Conservation (phyloP, 345 rosid species). For the Brassica cretica region DNA sequence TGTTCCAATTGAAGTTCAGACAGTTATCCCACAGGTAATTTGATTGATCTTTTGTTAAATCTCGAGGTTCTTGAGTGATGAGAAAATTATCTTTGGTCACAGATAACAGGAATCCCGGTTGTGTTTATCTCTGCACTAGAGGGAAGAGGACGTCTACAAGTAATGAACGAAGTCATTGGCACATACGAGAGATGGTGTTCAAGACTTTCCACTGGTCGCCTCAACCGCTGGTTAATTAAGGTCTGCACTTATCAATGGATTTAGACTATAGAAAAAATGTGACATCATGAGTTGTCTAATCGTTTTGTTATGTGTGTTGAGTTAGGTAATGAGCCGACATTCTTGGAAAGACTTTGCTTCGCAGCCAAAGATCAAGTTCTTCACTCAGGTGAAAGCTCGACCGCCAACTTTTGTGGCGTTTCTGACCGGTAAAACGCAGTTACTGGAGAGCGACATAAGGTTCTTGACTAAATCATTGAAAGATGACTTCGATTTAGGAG, state of each 20-base stretch:
- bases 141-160: slow-evolving; percentile 74
- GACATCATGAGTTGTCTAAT: slow-evolving; percentile 5
- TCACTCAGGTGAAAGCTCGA: slow-evolving; percentile 97
- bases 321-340: slow-evolving; percentile 88
- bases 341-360: slow-evolving; percentile 94
- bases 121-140: slow-evolving; percentile 87
- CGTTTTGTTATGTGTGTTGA: slow-evolving; percentile 1
- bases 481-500: slow-evolving; percentile 93
- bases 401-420: slow-evolving; percentile 97
- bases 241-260: slow-evolving; percentile 37
- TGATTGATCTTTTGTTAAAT: slow-evolving; percentile 1
- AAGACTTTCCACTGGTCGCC: slow-evolving; percentile 82
- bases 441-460: slow-evolving; percentile 73
- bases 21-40: slow-evolving; percentile 83
- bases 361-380: slow-evolving; percentile 87
- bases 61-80: not conserved
- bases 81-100: slow-evolving; percentile 30
- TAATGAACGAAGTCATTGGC: slow-evolving; percentile 70
- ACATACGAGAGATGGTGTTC: slow-evolving; percentile 86
- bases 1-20: slow-evolving; percentile 92
- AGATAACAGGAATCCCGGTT: slow-evolving; percentile 85
- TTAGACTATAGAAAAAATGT: not conserved
- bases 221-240: slow-evolving; percentile 92
- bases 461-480: slow-evolving; percentile 80
- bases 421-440: slow-evolving; percentile 59